phyloP scores from a whole-genome alignment of 2,329 filamentous ascomycete species.

The Colletotrichum aenigma region DNA sequence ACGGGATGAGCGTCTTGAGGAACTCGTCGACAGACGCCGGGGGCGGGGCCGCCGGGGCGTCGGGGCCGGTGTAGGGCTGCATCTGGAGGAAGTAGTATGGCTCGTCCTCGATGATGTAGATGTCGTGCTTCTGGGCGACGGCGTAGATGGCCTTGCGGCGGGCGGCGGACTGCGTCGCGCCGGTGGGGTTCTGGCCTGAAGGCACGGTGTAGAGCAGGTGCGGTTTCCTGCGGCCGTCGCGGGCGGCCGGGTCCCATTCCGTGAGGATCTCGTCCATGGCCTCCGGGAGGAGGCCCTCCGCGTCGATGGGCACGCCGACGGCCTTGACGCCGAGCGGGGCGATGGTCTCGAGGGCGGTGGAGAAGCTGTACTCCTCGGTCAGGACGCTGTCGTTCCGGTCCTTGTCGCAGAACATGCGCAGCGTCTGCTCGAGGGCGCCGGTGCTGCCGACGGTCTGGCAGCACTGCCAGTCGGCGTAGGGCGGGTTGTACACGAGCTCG shows the following conservation, averaged over 20 bases:
- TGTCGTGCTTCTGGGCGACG: constrained; percentile 81
- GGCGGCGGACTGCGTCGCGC: constrained; percentile 74
- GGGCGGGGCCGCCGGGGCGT: constrained; percentile 54
- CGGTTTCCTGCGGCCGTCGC: constrained; percentile 54
- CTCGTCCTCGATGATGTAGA: constrained; percentile 90
- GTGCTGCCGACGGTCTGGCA: constrained; percentile 87
- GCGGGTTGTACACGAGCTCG: constrained; percentile 85
- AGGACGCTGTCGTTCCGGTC: constrained; percentile 77
- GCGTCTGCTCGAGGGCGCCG: constrained; percentile 79
- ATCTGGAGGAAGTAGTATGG: constrained; percentile 95
- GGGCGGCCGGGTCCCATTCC: constrained; percentile 50
- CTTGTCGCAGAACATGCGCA: constrained; percentile 78
- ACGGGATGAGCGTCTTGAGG: constrained; percentile 73
- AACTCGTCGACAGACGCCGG: constrained; percentile 74
- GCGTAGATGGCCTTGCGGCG: constrained; percentile 76
- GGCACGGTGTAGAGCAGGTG: constrained; percentile 65
- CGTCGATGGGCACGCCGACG: constrained; percentile 57
- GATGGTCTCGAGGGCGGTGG: constrained; percentile 68
- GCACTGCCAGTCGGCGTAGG: constrained; percentile 89
- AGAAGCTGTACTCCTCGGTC: constrained; percentile 92
- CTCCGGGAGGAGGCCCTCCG: constrained; percentile 56
- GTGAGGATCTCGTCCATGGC: constrained; percentile 55
- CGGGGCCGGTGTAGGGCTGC: constrained; percentile 70
- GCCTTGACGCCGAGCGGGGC: constrained; percentile 56
- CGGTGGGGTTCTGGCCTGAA: constrained; percentile 90